These are phyloP conservation scores for Leccinum subgranulosum DNA, from an alignment of 768 basidiomycete genomes.

Conservation along the genomic window DNA sequence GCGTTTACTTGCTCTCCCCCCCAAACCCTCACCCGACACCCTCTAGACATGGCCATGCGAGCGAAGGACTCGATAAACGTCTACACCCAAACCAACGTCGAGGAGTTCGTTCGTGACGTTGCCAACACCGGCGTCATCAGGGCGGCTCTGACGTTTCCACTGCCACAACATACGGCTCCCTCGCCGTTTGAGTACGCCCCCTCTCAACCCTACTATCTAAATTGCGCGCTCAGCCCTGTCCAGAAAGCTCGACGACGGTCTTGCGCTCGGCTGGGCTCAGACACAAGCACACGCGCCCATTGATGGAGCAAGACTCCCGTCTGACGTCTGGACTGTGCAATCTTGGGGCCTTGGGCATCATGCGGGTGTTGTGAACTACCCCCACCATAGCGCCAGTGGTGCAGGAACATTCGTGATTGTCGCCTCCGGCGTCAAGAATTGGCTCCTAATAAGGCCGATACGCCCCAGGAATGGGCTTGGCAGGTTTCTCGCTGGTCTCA, in stretches of 20 bases:
- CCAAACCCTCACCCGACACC: neutral
- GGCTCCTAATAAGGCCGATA: neutral
- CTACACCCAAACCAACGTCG: neutral
- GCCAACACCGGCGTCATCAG: neutral
- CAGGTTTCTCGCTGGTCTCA: neutral
- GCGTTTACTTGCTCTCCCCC: neutral
- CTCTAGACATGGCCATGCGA: neutral
- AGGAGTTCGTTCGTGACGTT: neutral
- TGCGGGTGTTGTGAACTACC: neutral
- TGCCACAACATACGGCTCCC: neutral
- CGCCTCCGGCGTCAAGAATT: neutral
- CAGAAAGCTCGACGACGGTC: neutral
- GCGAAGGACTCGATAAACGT: neutral
- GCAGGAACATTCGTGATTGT: neutral
- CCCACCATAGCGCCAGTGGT: conserved; percentile 1
- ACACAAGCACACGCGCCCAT: neutral
- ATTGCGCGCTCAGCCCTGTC: neutral
- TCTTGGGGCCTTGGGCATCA: neutral
- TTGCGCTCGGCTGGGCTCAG: neutral
- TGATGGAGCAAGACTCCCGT: neutral
- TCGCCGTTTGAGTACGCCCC: neutral
- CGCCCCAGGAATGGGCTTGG: neutral
- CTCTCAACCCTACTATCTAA: neutral
- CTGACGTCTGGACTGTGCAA: neutral
- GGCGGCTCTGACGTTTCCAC: neutral